phyloP scores from a whole-genome alignment of 2,329 filamentous ascomycete species.

The Diaporthe australafricana region DNA sequence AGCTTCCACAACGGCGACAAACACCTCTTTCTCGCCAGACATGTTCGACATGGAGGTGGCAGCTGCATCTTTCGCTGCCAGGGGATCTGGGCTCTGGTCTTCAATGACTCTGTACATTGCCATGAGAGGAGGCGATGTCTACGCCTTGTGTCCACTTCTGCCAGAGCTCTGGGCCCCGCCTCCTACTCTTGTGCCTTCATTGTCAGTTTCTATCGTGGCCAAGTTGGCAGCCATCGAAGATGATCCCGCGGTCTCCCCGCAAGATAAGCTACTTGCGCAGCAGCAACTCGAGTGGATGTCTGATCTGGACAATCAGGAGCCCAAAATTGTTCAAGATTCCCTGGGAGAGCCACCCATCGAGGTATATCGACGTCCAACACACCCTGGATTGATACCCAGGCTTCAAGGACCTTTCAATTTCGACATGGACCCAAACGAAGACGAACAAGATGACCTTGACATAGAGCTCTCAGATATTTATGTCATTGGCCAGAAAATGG shows the following conservation, averaged over 20 bases:
- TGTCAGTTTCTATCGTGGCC: constrained; percentile 85
- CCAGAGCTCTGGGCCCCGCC: constrained; percentile 88
- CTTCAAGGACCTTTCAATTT: constrained; percentile 73
- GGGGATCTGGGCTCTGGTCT: constrained; percentile 84
- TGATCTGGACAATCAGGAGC: constrained; percentile 73
- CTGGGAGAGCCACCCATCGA: constrained; percentile 63
- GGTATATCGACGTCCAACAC: constrained; percentile 67
- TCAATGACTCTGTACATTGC: constrained; percentile 97
- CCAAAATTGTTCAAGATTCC: constrained; percentile 62
- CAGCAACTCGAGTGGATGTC: constrained; percentile 77
- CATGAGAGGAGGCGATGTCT: constrained; percentile 94
- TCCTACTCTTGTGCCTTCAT: constrained; percentile 80
- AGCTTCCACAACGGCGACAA: constrained; percentile 78
- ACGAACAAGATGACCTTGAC: constrained; percentile 68
- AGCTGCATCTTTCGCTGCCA: constrained; percentile 81
- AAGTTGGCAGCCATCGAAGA: constrained; percentile 74
- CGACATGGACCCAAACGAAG: constrained; percentile 61
- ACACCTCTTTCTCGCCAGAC: constrained; percentile 88
- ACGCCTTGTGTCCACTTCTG: constrained; percentile 90
- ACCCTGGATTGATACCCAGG: constrained; percentile 68
- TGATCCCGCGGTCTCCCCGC: constrained; percentile 63
- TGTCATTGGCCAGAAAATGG: constrained; percentile 71
- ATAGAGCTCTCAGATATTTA: constrained; percentile 70
- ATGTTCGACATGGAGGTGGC: constrained; percentile 94
- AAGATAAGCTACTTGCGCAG: constrained; percentile 68